phyloP scores from a whole-genome alignment of 225 moss, liverwort and hornwort genomes.

The Physcomitrium patens region DNA sequence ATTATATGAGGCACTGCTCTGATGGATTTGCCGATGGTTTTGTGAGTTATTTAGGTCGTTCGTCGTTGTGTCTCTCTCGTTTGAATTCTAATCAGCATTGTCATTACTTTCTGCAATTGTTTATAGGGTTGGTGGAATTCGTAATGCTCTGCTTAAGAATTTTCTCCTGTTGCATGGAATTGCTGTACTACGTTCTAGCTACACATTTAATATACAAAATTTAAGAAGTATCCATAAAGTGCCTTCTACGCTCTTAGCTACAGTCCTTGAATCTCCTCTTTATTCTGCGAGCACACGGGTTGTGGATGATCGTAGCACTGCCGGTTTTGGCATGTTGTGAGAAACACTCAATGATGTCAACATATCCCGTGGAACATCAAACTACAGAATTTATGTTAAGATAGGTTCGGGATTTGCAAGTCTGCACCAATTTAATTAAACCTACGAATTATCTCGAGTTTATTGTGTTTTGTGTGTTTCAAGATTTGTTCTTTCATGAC shows the following conservation, averaged over 20 bases:
- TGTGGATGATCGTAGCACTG: background rate
- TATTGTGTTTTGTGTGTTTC: background rate
- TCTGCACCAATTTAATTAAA: background rate
- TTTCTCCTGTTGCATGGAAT: background rate
- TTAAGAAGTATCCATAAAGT: too few relatives aligned
- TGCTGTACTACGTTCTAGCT: background rate
- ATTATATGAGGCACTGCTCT: background rate
- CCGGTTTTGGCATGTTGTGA: background rate
- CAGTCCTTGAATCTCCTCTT: background rate
- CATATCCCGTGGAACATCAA: background rate
- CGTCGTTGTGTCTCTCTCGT: background rate
- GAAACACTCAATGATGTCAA: background rate
- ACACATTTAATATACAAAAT: background rate
- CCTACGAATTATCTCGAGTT: background rate
- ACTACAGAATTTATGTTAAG: background rate
- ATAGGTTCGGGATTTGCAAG: background rate
- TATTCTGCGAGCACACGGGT: background rate
- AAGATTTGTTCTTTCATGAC: background rate
- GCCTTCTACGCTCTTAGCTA: background rate
- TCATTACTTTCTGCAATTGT: background rate
- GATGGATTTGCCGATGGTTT: background rate
- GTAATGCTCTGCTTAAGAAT: background rate
- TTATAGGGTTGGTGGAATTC: background rate
- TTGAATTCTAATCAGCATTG: background rate
- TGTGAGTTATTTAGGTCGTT: conserved; percentile 1